Percentiles rank a stretch among this genome's conserved stretches.
Evolutionary conservation across 202 grass and related monocot species (phyloP).

Genomic region (Zizania palustris): DNA sequence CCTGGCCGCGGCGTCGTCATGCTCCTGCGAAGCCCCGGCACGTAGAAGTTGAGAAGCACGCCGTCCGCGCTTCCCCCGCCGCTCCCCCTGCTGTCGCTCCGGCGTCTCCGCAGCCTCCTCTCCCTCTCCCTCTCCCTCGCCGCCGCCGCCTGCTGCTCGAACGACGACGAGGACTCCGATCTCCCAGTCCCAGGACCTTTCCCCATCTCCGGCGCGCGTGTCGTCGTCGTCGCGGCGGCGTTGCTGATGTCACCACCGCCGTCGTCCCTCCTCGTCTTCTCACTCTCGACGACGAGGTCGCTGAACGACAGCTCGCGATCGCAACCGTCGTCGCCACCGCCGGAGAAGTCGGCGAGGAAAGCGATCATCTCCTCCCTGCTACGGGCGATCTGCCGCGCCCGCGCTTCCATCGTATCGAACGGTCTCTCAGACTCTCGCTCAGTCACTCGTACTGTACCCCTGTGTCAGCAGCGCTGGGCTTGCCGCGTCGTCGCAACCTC

Average conservation of each 20-base stretch:
- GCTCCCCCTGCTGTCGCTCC: slow-evolving; percentile 40
- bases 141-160: not conserved
- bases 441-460: too few species aligned
- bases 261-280: not conserved
- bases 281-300: slow-evolving; percentile 38
- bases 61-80: slow-evolving; percentile 48
- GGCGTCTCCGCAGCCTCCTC: slow-evolving; percentile 31
- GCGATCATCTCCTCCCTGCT: slow-evolving; percentile 59
- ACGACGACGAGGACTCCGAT: not conserved
- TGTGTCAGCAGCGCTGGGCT: too few species aligned
- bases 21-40: slow-evolving; percentile 60
- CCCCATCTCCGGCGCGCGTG: not conserved
- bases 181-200: not conserved
- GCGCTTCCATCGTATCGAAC: slow-evolving; percentile 27
- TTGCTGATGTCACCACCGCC: not conserved
- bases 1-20: slow-evolving; percentile 49
- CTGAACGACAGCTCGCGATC: slow-evolving; percentile 62
- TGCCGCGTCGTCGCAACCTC: not conserved
- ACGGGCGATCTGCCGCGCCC: slow-evolving; percentile 35
- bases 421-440: rapidly evolving
- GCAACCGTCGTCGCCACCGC: slow-evolving; percentile 21
- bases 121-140: too few species aligned
- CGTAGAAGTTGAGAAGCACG: slow-evolving; percentile 81
- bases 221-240: not conserved
- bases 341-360: slow-evolving; percentile 49